A percentile compares a stretch with the other conserved stretches of the same genome.
Evolutionary conservation across 2,329 filamentous ascomycete genomes (phyloP).

Genomic region (Neofusicoccum parvum): DNA sequence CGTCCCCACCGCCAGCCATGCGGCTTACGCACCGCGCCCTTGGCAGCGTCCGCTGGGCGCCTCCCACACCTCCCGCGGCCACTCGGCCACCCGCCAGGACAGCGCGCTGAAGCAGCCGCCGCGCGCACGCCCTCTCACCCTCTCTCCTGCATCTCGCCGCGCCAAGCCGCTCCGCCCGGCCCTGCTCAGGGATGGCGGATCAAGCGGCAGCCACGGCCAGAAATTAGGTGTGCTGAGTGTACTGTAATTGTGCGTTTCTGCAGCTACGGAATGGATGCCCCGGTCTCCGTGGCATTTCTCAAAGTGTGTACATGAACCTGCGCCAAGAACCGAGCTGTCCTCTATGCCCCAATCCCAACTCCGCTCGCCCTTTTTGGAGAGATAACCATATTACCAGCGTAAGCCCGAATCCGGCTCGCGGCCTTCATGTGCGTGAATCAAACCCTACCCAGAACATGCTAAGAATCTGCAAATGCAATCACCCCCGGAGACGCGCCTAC

Average conservation of each 20-base stretch:
- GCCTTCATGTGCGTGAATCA: slow-evolving; percentile 11
- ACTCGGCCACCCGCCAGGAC: neutral
- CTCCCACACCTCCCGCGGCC: neutral
- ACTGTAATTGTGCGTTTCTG: neutral
- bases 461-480: neutral
- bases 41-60: neutral
- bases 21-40: slow-evolving; percentile 10
- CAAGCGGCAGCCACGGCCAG: neutral
- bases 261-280: neutral
- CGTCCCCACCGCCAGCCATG: neutral
- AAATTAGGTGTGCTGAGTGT: slow-evolving; percentile 2
- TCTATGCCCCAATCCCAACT: slow-evolving; percentile 18
- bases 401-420: slow-evolving; percentile 16
- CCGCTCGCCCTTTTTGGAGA: slow-evolving; percentile 17
- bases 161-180: neutral
- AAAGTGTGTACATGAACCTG: slow-evolving; percentile 2
- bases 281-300: neutral
- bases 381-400: slow-evolving; percentile 16
- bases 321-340: slow-evolving; percentile 11
- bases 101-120: no score
- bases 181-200: slow-evolving; percentile 9
- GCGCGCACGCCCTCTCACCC: neutral
- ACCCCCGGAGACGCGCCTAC: neutral
- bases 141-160: neutral
- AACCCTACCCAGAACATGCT: neutral